These are phyloP conservation scores for Tetracentron sinense DNA, from an alignment of 164 flowering plant genomes.

Conservation along the genomic window DNA sequence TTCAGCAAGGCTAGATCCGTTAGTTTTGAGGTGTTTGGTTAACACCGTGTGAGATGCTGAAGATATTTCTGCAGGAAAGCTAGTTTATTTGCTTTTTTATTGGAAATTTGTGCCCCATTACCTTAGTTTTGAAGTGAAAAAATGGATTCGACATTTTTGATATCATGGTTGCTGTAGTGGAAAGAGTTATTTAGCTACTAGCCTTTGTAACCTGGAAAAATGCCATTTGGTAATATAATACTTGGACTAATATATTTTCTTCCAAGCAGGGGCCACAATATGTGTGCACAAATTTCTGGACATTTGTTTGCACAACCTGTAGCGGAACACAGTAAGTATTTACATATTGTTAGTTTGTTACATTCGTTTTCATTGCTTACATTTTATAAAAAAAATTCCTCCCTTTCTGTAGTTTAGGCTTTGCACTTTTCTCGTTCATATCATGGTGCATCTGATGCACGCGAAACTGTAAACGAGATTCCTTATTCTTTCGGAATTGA, in stretches of 20 bases:
- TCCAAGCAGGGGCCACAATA: constrained; percentile 77
- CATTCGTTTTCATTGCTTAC: neutral
- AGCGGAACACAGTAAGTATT: constrained; percentile 81
- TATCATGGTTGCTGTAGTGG: neutral
- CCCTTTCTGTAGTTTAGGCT: neutral
- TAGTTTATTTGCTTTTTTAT: no score
- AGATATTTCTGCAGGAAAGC: no score
- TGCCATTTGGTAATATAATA: neutral
- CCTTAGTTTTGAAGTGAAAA: no score
- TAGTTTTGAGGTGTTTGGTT: no score
- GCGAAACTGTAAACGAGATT: neutral
- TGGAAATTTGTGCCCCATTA: no score
- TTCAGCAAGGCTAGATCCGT: no score
- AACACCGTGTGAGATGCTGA: no score
- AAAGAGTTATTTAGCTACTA: neutral
- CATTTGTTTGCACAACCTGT: constrained; percentile 76
- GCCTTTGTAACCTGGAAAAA: neutral
- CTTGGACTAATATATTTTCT: neutral
- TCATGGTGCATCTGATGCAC: neutral
- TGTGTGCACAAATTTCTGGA: constrained; percentile 79
- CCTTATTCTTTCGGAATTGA: neutral
- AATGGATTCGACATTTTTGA: neutral
- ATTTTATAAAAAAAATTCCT: neutral
- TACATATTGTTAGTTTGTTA: neutral
- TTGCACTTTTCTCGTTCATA: neutral